phyloP scores from a whole-genome alignment of 495 filamentous ascomycete genomes.

The Entonaema liquescens region DNA sequence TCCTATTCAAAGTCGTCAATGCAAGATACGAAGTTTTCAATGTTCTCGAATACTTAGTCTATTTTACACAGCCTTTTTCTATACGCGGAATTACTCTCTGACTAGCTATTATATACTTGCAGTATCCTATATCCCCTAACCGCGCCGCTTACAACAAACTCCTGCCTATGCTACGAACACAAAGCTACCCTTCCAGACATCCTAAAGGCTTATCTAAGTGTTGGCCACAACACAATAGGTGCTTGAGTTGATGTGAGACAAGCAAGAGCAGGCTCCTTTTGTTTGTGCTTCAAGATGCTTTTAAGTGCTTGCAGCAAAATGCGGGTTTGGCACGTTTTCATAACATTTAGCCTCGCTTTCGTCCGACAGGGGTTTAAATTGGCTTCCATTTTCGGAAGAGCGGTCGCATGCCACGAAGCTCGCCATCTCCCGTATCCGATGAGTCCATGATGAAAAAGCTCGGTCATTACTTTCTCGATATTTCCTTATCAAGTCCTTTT shows the following conservation, averaged over 20 bases:
- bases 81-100: neutral
- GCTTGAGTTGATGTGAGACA: constrained; percentile 1
- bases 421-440: neutral
- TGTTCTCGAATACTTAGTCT: neutral
- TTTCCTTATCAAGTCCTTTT: neutral
- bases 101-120: neutral
- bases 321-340: constrained; percentile 34
- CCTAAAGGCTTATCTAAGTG: neutral
- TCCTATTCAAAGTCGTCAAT: neutral
- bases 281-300: neutral
- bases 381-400: constrained; percentile 28
- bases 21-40: neutral
- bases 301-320: constrained; percentile 41
- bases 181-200: neutral
- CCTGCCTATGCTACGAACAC: neutral
- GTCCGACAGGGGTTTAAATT: constrained; percentile 40
- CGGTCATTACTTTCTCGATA: neutral
- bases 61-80: neutral
- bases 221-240: neutral
- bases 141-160: neutral
- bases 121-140: neutral
- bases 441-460: constrained; percentile 17
- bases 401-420: constrained; percentile 10
- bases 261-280: constrained; percentile 9
- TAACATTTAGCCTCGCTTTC: constrained; percentile 16